A percentile compares a stretch with the other conserved stretches of the same genome.
These are phyloP conservation scores for Cucurbita maxima DNA, from an alignment of 306 rosid genomes.

Conservation along the genomic window DNA sequence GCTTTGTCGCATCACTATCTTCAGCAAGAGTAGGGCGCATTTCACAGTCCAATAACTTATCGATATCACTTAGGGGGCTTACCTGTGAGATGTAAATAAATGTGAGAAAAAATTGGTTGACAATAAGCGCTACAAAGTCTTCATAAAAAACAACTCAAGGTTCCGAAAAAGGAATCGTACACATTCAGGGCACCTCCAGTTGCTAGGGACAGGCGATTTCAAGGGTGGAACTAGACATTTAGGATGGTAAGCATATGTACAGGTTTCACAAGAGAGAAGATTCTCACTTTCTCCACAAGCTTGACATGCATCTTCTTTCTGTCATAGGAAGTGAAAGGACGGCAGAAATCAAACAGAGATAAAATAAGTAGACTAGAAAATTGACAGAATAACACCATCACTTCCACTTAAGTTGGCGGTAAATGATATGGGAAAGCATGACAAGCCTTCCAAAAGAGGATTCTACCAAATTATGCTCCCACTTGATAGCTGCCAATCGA, in stretches of 20 bases:
- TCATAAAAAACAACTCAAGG: constrained; percentile 2
- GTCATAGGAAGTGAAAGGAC: neutral
- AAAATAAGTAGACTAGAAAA: neutral
- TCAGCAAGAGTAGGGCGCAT: constrained; percentile 84
- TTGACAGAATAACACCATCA: neutral
- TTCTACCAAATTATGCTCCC: neutral
- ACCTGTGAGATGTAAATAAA: constrained; percentile 41
- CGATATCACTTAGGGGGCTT: constrained; percentile 85
- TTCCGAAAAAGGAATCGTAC: constrained; percentile 34
- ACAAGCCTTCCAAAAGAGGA: neutral
- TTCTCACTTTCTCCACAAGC: constrained; percentile 72
- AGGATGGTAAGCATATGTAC: constrained; percentile 76
- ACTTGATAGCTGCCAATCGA: neutral
- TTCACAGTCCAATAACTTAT: constrained; percentile 80
- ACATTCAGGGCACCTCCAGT: constrained; percentile 98
- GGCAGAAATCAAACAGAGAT: neutral
- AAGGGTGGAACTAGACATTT: constrained; percentile 75
- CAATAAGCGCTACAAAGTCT: constrained; percentile 6
- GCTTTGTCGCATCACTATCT: constrained; percentile 57
- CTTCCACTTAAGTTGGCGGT: neutral
- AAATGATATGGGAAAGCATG: neutral
- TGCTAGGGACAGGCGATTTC: constrained; percentile 44
- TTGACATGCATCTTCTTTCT: constrained; percentile 94
- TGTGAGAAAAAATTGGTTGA: neutral
- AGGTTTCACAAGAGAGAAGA: constrained; percentile 73